Conservation (phyloP, 139 green algal species). For the Mychonastes homosphaera region DNA sequence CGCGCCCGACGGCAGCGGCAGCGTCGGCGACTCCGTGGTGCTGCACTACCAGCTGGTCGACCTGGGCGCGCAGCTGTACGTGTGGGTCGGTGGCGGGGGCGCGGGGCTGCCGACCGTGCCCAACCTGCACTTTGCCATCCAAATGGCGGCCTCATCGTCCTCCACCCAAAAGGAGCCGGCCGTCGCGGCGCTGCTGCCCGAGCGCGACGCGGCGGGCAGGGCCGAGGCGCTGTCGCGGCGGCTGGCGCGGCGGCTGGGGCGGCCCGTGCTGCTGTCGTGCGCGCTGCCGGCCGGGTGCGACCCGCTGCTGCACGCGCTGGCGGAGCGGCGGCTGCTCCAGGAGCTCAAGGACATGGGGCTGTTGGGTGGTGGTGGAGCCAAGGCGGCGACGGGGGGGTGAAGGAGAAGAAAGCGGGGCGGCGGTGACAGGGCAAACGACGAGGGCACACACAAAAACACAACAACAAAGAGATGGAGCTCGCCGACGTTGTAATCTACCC, state of each 20-base stretch:
- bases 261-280: slow-evolving; percentile 17
- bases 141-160: background rate
- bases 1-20: slow-evolving; percentile 5
- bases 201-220: background rate
- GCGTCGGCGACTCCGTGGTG: too few relatives aligned
- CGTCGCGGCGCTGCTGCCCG: background rate
- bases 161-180: background rate
- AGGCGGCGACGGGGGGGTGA: too few relatives aligned
- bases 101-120: slow-evolving; percentile 8
- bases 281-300: slow-evolving; percentile 5
- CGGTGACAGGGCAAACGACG: too few relatives aligned
- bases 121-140: slow-evolving; percentile 13
- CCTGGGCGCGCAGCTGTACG: slow-evolving; percentile 9
- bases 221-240: background rate
- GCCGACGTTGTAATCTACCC: slow-evolving; percentile 32
- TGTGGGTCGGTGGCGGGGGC: slow-evolving; percentile 10
- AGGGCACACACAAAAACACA: too few relatives aligned
- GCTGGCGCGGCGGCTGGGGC: slow-evolving; percentile 1
- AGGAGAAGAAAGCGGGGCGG: too few relatives aligned
- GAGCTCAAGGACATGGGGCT: slow-evolving; percentile 1
- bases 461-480: slow-evolving; percentile 1
- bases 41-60: slow-evolving; percentile 8
- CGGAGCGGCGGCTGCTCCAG: slow-evolving; percentile 10
- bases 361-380: too few relatives aligned
- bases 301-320: slow-evolving; percentile 9